Conservation (phyloP, 2,329 filamentous ascomycete species). For the Trichoderma sp. region DNA sequence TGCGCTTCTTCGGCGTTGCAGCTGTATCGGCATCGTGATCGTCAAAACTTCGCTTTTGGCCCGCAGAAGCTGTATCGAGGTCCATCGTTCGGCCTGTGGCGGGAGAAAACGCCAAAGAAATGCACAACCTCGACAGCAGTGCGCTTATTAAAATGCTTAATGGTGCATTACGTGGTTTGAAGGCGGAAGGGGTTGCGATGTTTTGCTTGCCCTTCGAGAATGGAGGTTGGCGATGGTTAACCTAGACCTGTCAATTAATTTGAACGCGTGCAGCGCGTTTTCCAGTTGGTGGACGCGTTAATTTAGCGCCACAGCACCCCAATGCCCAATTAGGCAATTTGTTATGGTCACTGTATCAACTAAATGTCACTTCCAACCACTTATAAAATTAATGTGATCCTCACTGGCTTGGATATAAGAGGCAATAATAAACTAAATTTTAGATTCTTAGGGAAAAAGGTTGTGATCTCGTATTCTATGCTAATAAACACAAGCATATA, state of each 20-base stretch:
- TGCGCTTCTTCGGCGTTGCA: slow-evolving; percentile 35
- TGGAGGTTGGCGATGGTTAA: slow-evolving; percentile 4
- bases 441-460: not conserved
- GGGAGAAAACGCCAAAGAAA: not conserved
- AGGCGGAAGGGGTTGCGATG: not conserved
- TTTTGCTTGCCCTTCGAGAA: not conserved
- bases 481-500: not conserved
- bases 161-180: not conserved
- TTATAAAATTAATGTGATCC: not conserved
- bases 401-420: not conserved
- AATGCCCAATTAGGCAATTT: slow-evolving; percentile 7
- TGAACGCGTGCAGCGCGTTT: slow-evolving; percentile 19
- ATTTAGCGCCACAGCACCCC: slow-evolving; percentile 14
- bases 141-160: not conserved
- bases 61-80: slow-evolving; percentile 26
- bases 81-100: slow-evolving; percentile 30
- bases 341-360: not conserved
- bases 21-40: slow-evolving; percentile 27
- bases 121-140: not conserved
- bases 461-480: not conserved
- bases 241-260: slow-evolving; percentile 17
- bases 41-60: slow-evolving; percentile 30
- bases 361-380: not conserved
- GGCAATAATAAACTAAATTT: not conserved
- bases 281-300: slow-evolving; percentile 14